phyloP scores from a whole-genome alignment of 202 grass and related monocot genomes.

The Panicum hallii region DNA sequence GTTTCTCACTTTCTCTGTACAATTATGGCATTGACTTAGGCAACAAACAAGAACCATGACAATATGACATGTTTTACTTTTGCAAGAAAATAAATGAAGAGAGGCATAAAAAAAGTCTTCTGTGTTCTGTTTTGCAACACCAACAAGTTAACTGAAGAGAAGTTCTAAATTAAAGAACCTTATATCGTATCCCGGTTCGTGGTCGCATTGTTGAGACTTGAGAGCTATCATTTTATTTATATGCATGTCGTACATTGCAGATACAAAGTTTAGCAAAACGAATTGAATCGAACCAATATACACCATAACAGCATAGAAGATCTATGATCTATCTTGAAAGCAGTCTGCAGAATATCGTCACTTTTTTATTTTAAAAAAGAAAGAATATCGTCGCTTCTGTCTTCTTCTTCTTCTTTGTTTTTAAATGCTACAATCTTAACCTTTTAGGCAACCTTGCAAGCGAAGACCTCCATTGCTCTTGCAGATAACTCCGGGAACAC shows the following conservation, averaged over 20 bases:
- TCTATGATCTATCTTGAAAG: not conserved
- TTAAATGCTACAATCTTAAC: not conserved
- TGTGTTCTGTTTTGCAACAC: not conserved
- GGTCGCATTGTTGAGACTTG: not conserved
- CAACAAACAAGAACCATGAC: not conserved
- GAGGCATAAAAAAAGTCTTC: too few relatives aligned
- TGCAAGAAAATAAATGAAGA: not conserved
- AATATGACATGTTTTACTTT: not conserved
- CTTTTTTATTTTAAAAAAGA: too few relatives aligned
- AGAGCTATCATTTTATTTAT: not conserved
- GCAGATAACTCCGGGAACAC: constrained; percentile 6
- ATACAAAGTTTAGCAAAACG: not conserved
- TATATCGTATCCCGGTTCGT: not conserved
- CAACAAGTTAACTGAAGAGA: not conserved
- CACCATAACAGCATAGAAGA: not conserved
- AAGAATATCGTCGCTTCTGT: not conserved
- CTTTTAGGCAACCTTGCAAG: not conserved
- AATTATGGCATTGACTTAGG: not conserved
- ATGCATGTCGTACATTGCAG: not conserved
- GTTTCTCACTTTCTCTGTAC: not conserved
- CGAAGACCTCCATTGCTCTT: not conserved
- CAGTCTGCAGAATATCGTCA: too few relatives aligned
- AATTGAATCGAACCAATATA: constrained; percentile 24
- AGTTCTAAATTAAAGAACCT: not conserved
- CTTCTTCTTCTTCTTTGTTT: too few relatives aligned